A percentile compares a stretch with the other conserved stretches of the same genome.
Evolutionary conservation across 2,329 filamentous ascomycete genomes (phyloP).

Genomic region (Aspergillus ochraceus): DNA sequence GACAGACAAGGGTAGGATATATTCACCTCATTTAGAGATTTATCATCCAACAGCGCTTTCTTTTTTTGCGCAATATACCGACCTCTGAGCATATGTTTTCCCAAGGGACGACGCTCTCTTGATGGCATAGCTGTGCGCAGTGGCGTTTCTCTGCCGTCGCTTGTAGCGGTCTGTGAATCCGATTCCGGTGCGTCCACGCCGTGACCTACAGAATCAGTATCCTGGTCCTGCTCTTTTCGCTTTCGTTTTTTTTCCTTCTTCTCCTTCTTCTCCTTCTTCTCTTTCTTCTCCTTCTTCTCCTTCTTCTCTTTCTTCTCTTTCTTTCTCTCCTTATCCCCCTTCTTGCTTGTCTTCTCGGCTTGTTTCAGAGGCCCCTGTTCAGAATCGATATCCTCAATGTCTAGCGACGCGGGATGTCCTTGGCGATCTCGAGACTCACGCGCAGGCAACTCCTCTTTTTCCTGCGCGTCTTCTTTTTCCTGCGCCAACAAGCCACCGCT

Average conservation of each 20-base stretch:
- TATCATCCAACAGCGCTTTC: conserved; percentile 75
- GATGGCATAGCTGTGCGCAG: conserved; percentile 48
- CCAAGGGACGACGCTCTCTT: conserved; percentile 49
- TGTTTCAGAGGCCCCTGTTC: neutral
- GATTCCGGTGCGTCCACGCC: neutral
- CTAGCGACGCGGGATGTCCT: neutral
- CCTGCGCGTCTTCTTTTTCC: conserved; percentile 59
- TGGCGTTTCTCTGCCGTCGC: conserved; percentile 45
- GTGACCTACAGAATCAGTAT: conserved; percentile 23
- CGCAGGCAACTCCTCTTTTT: conserved; percentile 48
- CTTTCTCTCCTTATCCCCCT: conserved; percentile 13
- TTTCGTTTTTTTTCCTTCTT: conserved; percentile 39
- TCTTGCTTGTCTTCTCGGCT: conserved; percentile 12
- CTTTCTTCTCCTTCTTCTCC: conserved; percentile 23
- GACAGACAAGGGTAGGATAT: neutral
- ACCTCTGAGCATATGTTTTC: conserved; percentile 72
- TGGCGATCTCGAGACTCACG: conserved; percentile 9
- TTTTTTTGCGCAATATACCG: conserved; percentile 88
- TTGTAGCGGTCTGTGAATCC: conserved; percentile 19
- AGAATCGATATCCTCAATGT: neutral
- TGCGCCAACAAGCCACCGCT: conserved; percentile 73
- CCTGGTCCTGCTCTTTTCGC: conserved; percentile 28
- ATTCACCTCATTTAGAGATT: conserved; percentile 80
- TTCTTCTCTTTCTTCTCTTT: conserved; percentile 12
- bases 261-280: conserved; percentile 24